Base-by-base conservation (phyloP, 768 basidiomycete species). In the Candolleomyces eurysporus region DNA sequence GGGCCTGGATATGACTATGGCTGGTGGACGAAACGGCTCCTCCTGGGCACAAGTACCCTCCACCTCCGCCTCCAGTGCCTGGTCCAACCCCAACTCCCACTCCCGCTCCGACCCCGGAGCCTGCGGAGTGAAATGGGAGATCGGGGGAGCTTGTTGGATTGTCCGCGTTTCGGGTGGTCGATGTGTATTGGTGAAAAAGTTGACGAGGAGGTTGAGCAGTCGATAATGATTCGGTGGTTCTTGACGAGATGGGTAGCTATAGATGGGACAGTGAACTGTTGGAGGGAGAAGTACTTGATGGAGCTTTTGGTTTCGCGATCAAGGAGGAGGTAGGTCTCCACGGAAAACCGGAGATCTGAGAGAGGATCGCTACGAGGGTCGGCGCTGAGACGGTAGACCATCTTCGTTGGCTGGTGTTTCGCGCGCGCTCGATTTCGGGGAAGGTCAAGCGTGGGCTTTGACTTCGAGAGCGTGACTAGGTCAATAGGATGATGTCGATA, bases 281-380 rank as follows among this genome's bases (percentile, higher is more conserved):
- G 94, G 5, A 96, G 80, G 16, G 93, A 91, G 63, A 96, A 92
- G 70, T 94, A 94, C 68, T 96, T 91, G 78, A 98, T 90, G 16
- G 92, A 95, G 7, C 93, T 94, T 71, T 99, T 96, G 0, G 92
- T 90, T 71, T 99, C 96, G 13, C 96, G 85, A 66, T 98, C 97
- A 21, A 91, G 85, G 49, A 96, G 85, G 9, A 98, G 86, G 74
- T 96, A 98, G 2, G 93, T 86, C 66, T 96, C 92, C 66, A 96
- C 90, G 53, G 84, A 80, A 66, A 90, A 90, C 46, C 89, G 82
- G 40, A 93, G 85, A 61, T 89, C 89, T 13, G 87, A 84, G 3
- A 92, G 78, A 13, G 87, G 82, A 72, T 90, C 88, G 43, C 61
- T 57, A 82, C 48, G 57, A 17, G 60, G 62, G 52, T 59, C 58